A percentile compares a stretch with the other conserved stretches of the same genome.
These are phyloP conservation scores for Rheum nobile DNA, from an alignment of 148 eudicot species.

Conservation along the genomic window DNA sequence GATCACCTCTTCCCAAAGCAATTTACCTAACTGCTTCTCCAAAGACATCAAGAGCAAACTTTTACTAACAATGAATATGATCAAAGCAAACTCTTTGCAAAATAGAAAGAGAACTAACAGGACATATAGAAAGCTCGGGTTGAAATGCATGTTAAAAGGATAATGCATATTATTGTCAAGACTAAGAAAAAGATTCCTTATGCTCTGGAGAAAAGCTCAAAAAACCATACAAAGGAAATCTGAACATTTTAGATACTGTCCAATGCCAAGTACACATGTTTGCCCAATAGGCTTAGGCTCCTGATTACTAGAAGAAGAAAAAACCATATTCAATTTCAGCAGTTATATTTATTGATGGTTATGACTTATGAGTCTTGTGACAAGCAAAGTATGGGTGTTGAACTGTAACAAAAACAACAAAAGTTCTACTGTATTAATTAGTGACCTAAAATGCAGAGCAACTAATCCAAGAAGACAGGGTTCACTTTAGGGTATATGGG, in stretches of 20 bases:
- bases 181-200: not conserved
- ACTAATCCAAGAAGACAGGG: not conserved
- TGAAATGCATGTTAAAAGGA: not conserved
- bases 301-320: not conserved
- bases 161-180: not conserved
- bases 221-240: not conserved
- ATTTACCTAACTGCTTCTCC: not conserved
- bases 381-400: not conserved
- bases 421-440: not conserved
- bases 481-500: not conserved
- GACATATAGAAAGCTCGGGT: not conserved
- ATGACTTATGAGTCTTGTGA: not conserved
- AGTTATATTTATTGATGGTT: not conserved
- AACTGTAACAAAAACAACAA: not conserved
- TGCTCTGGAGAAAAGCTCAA: not conserved
- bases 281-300: not conserved
- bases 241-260: not conserved
- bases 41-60: not conserved
- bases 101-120: not conserved
- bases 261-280: not conserved
- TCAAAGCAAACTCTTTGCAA: not conserved
- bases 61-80: not conserved
- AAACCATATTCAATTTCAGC: not conserved
- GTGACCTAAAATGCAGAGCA: not conserved
- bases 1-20: not conserved